Conservation (phyloP, 2,329 filamentous ascomycete species). For the Orbilia brochopaga region DNA sequence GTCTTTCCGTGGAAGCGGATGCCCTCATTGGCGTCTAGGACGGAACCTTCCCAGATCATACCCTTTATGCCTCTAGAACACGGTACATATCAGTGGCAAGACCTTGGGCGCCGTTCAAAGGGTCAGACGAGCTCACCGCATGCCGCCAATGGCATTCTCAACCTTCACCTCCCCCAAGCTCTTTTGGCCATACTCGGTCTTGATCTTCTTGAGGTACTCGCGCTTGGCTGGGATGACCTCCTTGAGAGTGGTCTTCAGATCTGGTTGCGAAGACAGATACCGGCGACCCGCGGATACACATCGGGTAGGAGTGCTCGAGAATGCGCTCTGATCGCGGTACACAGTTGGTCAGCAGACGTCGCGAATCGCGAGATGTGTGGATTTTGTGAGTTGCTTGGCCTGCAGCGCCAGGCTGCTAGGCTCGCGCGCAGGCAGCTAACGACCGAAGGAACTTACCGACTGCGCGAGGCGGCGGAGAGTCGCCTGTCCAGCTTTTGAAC, state of each 20-base stretch:
- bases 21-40: constrained; percentile 93
- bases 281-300: constrained; percentile 12
- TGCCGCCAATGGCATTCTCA: constrained; percentile 91
- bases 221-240: constrained; percentile 88
- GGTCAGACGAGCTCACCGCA: constrained; percentile 66
- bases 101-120: neutral
- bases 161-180: constrained; percentile 91
- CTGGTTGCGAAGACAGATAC: constrained; percentile 72
- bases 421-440: too few relatives aligned
- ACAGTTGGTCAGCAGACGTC: neutral
- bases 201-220: constrained; percentile 91
- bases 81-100: constrained; percentile 8
- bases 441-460: constrained; percentile 15
- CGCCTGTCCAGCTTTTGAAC: constrained; percentile 34
- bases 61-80: constrained; percentile 78
- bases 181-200: constrained; percentile 75
- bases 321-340: constrained; percentile 18
- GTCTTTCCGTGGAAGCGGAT: constrained; percentile 98
- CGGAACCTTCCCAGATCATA: constrained; percentile 98
- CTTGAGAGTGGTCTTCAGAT: constrained; percentile 85
- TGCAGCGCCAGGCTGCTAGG: too few relatives aligned
- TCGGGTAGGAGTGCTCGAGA: constrained; percentile 19
- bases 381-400: too few relatives aligned
- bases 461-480: constrained; percentile 26
- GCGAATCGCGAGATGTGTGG: too few relatives aligned